Base-by-base conservation (phyloP, 257 asterid genomes). In the Datura wrightii region DNA sequence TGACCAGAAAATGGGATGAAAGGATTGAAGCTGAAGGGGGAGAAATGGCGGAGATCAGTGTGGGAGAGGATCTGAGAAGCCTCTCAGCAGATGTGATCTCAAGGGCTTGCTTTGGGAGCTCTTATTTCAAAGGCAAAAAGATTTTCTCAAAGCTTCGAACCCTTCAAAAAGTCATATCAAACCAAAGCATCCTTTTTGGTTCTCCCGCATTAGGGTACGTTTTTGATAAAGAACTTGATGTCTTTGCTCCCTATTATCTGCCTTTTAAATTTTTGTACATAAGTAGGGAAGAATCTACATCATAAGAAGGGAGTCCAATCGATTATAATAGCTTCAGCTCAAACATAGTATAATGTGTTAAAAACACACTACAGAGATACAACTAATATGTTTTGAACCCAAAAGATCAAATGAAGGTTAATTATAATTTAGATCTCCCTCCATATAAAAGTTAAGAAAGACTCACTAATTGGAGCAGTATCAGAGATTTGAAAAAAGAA, bases 81-180 rank as follows among this genome's bases (percentile, higher is more conserved):
- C 79, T 91, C n/a, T 90, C 98, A 3, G 98, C 89, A n/a, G 98
- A 95, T 85, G 96, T 95, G 8, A 95, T 95, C 83, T 92, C 97
- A 16, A 91, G 93, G 88, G 94, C 97, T 15, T 95, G 96, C 83
- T 95, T 95, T 87, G 98, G 98, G 41, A 92, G 97, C 84, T 95
- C 95, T 2, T 93, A 89, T 80, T 84, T 87, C 84, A 90, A 91
- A 86, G 98, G 98, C 84, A 89, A 91, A 79, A 81, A 90, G 36
- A 93, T 95, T 15, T 95, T 93, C 89, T 89, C 94, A 37, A 92
- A 92, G 89, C 98, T 95, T 69, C 87, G 98, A 89, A 90, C 94
- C 36, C 96, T 95, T 84, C 96, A 92, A 53, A 91, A 90, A 84
- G 87, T 91, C 89, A 91, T 93, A 6, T 82, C 96, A 55, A 84